These are phyloP conservation scores for Psilocybe sp. DNA, from an alignment of 768 basidiomycete species.

Conservation along the genomic window DNA sequence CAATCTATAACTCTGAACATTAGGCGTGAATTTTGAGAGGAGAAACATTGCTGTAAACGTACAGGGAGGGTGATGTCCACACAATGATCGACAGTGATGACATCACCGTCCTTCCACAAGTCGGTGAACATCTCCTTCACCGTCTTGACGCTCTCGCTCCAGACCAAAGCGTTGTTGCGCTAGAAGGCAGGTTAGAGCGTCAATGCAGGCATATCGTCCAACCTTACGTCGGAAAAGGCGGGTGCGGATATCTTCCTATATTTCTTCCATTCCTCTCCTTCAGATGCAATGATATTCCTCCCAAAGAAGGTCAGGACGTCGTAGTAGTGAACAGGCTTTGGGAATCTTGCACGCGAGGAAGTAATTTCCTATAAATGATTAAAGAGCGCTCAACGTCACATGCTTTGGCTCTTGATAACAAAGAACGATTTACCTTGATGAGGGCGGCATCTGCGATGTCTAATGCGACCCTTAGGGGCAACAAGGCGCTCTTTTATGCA, in stretches of 20 bases:
- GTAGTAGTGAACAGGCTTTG: constrained; percentile 53
- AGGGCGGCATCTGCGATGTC: constrained; percentile 36
- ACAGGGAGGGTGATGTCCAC: constrained; percentile 56
- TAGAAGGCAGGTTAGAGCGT: constrained; percentile 11
- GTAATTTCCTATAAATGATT: constrained; percentile 42
- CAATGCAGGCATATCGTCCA: background rate
- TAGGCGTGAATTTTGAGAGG: constrained; percentile 7
- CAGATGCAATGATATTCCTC: constrained; percentile 60
- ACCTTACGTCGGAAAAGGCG: constrained; percentile 59
- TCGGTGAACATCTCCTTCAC: constrained; percentile 41
- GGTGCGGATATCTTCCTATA: constrained; percentile 62
- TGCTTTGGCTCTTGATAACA: background rate
- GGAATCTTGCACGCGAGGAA: constrained; percentile 47
- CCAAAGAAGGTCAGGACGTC: constrained; percentile 48
- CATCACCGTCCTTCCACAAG: constrained; percentile 43
- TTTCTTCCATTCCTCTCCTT: constrained; percentile 64
- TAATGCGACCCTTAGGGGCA: constrained; percentile 18
- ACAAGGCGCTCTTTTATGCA: constrained; percentile 24
- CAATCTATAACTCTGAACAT: constrained; percentile 33
- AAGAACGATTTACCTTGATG: constrained; percentile 30
- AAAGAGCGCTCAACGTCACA: background rate
- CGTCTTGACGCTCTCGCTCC: constrained; percentile 43
- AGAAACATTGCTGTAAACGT: constrained; percentile 8
- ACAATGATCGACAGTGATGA: constrained; percentile 41
- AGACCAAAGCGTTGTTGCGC: constrained; percentile 48